Percentiles rank a stretch among this genome's conserved stretches.
Conservation (phyloP, 2,329 filamentous ascomycete genomes). For the Fusarium haematococcum region DNA sequence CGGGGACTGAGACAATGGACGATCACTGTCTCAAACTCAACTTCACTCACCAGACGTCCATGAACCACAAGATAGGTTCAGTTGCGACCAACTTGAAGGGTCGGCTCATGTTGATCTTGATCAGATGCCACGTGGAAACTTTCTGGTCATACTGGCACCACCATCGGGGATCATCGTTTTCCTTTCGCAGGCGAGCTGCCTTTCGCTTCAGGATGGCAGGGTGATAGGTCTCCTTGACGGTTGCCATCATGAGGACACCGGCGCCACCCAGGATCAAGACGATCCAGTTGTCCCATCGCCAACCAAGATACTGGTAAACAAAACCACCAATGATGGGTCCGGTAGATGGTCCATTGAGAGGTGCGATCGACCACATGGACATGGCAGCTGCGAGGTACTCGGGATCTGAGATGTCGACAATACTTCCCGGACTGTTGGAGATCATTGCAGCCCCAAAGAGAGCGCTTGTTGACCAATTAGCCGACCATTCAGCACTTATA, state of each 20-base stretch:
- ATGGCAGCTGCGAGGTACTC: conserved; percentile 86
- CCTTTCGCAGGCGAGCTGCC: conserved; percentile 72
- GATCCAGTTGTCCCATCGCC: conserved; percentile 90
- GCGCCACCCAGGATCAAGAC: conserved; percentile 77
- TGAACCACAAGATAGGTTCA: conserved; percentile 83
- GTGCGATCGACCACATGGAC: conserved; percentile 85
- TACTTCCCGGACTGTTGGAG: conserved; percentile 83
- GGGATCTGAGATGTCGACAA: conserved; percentile 85
- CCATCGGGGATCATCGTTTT: conserved; percentile 77
- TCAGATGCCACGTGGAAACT: conserved; percentile 70
- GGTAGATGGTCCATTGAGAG: conserved; percentile 77
- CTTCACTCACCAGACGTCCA: conserved; percentile 70
- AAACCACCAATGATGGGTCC: conserved; percentile 77
- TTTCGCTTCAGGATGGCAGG: conserved; percentile 77
- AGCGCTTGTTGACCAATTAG: conserved; percentile 35
- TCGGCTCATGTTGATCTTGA: conserved; percentile 81
- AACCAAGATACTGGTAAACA: conserved; percentile 76
- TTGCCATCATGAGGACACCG: conserved; percentile 68
- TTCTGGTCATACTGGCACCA: conserved; percentile 86
- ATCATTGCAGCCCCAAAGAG: conserved; percentile 81
- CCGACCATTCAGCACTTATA: neutral
- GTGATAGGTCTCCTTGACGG: conserved; percentile 80
- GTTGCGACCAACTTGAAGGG: conserved; percentile 82
- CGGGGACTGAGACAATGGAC: neutral
- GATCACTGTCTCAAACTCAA: neutral